Evolutionary conservation across 495 filamentous ascomycete genomes (phyloP).

Genomic region (Cladorrhinum samala): DNA sequence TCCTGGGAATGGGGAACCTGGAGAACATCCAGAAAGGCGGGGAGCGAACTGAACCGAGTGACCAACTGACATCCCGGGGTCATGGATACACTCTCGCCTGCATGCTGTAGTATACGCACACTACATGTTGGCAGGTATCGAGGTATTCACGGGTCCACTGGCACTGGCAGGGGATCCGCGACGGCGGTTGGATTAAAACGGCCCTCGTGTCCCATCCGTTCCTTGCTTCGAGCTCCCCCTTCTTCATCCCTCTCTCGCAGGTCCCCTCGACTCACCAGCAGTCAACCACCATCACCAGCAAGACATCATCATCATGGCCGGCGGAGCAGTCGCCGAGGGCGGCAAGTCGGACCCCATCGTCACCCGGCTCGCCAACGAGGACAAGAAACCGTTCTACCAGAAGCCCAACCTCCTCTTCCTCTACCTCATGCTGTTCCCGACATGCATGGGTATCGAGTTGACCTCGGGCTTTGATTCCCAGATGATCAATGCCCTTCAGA

Average conservation of each 20-base stretch:
- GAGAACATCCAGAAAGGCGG: neutral
- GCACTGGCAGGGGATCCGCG: neutral
- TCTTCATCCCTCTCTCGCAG: neutral
- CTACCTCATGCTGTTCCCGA: constrained; percentile 56
- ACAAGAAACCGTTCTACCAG: constrained; percentile 50
- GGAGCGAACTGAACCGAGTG: neutral
- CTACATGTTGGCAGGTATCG: neutral
- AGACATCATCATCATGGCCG: constrained; percentile 12
- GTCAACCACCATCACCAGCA: neutral
- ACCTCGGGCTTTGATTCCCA: constrained; percentile 67
- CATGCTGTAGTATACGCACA: neutral
- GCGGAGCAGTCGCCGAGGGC: constrained; percentile 11
- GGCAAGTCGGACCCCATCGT: constrained; percentile 40
- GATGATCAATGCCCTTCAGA: constrained; percentile 65
- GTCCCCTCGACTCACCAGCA: neutral
- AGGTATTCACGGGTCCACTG: neutral
- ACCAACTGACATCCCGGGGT: constrained; percentile 1
- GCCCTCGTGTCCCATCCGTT: neutral
- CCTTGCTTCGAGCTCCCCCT: neutral
- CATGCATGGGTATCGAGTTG: constrained; percentile 64
- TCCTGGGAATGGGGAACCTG: neutral
- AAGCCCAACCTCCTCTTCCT: constrained; percentile 56
- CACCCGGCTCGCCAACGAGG: constrained; percentile 43
- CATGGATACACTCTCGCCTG: constrained; percentile 1
- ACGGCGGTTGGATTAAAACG: constrained; percentile 3